Conservation (phyloP, 257 asterid genomes). For the Penstemon davidsonii region DNA sequence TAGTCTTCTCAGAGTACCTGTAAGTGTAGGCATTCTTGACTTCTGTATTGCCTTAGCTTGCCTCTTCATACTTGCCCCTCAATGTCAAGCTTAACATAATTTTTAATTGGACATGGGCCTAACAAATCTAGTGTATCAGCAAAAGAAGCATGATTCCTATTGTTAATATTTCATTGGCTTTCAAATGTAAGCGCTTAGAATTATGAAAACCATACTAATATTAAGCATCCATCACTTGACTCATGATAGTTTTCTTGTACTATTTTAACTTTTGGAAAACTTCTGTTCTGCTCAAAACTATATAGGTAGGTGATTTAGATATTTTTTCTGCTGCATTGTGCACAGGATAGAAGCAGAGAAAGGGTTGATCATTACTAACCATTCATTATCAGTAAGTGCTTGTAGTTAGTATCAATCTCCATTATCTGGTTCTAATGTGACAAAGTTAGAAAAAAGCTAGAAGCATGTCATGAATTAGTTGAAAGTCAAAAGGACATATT, state of each 20-base stretch:
- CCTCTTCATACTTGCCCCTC: constrained; percentile 16
- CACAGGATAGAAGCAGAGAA: constrained; percentile 96
- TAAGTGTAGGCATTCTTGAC: constrained; percentile 4
- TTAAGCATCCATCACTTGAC: constrained; percentile 12
- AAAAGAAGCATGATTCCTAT: constrained; percentile 7
- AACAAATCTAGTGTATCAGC: constrained; percentile 17
- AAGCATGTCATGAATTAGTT: constrained; percentile 5
- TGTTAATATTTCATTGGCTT: constrained; percentile 14
- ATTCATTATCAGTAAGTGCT: constrained; percentile 75
- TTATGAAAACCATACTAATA: constrained; percentile 1
- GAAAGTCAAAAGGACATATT: constrained; percentile 12
- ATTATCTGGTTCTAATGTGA: background rate
- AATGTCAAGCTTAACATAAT: constrained; percentile 3
- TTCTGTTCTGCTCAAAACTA: constrained; percentile 14
- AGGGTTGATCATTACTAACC: constrained; percentile 86
- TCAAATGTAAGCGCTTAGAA: constrained; percentile 7
- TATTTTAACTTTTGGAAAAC: constrained; percentile 17
- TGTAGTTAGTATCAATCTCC: constrained; percentile 12
- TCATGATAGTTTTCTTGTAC: constrained; percentile 12
- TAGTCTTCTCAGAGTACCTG: constrained; percentile 11
- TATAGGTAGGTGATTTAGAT: constrained; percentile 11
- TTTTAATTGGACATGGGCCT: background rate
- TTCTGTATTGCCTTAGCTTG: constrained; percentile 25
- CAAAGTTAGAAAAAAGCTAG: background rate
- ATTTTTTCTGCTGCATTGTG: constrained; percentile 30